These are phyloP conservation scores for Umbilicus rupestris DNA, from an alignment of 164 flowering plant species.

Conservation along the genomic window DNA sequence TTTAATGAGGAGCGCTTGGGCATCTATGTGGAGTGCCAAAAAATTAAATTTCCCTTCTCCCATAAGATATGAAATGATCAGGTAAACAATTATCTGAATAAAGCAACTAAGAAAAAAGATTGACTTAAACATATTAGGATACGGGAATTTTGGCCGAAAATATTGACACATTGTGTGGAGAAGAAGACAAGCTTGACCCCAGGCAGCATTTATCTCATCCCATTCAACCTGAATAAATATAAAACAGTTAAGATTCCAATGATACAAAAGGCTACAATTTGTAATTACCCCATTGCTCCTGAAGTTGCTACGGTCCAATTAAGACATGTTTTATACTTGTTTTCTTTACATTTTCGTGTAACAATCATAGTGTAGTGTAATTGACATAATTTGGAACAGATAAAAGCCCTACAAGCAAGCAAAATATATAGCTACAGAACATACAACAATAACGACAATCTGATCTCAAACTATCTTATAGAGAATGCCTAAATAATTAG, in stretches of 20 bases:
- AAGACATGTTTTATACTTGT: not conserved
- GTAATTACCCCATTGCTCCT: too few relatives aligned
- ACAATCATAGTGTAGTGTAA: not conserved
- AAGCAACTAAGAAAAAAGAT: not conserved
- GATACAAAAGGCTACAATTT: not conserved
- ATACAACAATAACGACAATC: not conserved
- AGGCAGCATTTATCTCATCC: conserved; percentile 99
- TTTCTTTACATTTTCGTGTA: not conserved
- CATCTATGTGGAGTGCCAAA: not conserved
- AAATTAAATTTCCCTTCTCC: not conserved
- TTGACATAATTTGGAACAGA: not conserved
- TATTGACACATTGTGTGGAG: conserved; percentile 95
- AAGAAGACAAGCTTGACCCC: conserved; percentile 99
- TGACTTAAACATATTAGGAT: conserved; percentile 30
- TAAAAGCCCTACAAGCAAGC: not conserved
- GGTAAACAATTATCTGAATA: not conserved
- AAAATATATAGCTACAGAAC: not conserved
- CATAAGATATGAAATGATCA: not conserved
- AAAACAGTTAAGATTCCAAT: not conserved
- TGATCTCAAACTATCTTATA: not conserved
- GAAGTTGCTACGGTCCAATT: too few relatives aligned
- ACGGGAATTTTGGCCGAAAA: conserved; percentile 77
- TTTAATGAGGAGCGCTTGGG: not conserved
- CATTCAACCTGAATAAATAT: conserved; percentile 64
- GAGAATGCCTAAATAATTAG: not conserved